phyloP scores from a whole-genome alignment of 495 filamentous ascomycete genomes.

The Apodospora peruviana region DNA sequence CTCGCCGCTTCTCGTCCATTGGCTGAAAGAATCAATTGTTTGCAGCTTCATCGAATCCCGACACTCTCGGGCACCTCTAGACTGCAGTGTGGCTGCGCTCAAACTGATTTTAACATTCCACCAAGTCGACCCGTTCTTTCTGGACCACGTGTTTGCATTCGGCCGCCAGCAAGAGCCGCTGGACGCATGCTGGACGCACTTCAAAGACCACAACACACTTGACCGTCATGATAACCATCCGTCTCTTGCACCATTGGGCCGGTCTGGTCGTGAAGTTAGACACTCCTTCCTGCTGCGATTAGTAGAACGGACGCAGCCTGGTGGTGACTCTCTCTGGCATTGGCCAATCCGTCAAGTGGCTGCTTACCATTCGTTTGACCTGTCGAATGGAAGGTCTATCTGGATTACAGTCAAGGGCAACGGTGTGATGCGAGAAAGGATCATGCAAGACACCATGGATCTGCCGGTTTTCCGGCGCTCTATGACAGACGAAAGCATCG shows the following conservation, averaged over 20 bases:
- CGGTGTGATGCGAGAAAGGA: slow-evolving; percentile 24
- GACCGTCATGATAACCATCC: slow-evolving; percentile 9
- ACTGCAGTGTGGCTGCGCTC: slow-evolving; percentile 25
- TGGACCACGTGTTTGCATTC: slow-evolving; percentile 40
- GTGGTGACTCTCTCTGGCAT: slow-evolving; percentile 8
- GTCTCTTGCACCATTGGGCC: slow-evolving; percentile 19
- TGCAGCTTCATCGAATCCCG: slow-evolving; percentile 28
- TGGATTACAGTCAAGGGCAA: slow-evolving; percentile 43
- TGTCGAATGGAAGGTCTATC: slow-evolving; percentile 23
- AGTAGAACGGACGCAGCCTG: slow-evolving; percentile 25
- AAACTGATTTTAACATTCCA: slow-evolving; percentile 27
- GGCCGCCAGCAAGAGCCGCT: slow-evolving; percentile 25
- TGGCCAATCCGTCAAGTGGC: slow-evolving; percentile 39
- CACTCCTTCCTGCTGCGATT: slow-evolving; percentile 39
- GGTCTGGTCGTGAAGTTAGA: slow-evolving; percentile 31
- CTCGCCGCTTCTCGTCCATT: too few species aligned
- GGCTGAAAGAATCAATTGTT: too few species aligned
- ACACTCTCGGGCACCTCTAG: slow-evolving; percentile 25
- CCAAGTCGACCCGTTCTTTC: slow-evolving; percentile 36
- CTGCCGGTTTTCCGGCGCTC: too few species aligned
- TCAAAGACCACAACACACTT: slow-evolving; percentile 7
- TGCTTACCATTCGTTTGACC: slow-evolving; percentile 39
- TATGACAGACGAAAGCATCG: neutral
- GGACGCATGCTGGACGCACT: slow-evolving; percentile 18
- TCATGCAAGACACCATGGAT: slow-evolving; percentile 22